Evolutionary conservation across 306 rosid species (phyloP), one percentile per base, ranked within the genome.

Genomic region (Aeschynomene evenia): DNA sequence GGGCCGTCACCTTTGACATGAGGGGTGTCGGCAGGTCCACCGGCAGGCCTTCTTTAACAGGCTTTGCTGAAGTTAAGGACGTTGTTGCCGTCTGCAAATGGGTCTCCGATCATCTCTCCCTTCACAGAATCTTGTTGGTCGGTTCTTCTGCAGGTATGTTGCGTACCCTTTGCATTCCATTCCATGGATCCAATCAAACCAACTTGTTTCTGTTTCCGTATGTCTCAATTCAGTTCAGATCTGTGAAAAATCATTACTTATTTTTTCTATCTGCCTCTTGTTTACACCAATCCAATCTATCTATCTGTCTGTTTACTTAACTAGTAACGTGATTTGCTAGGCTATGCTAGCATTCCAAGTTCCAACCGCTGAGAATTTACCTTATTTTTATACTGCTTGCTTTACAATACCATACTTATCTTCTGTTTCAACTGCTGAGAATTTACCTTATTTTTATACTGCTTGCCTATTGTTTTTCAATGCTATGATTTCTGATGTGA

Each of bases 111-210:
- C 28, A 66, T 72, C 78, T 81, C 22, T 78, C 86, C 11, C 66
- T 71, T 34, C 39, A 63, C 6, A 79, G 63, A 54, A 82, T 89
- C 36, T 45, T 95, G 43, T 66, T 95, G 82, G 78, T 95, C 28
- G 97, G 99, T 71, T 95, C 99, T 80, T 95, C 99, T 16, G 99
- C 99, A 80, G 97, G 97, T 95, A 83, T 22, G n/a, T n/a, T n/a
- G n/a, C n/a, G n/a, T n/a, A n/a, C n/a, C n/a, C n/a, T n/a, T n/a
- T n/a, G n/a, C n/a, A n/a, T n/a, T n/a, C n/a, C n/a, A n/a, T n/a
- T n/a, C n/a, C n/a, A n/a, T n/a, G n/a, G n/a, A n/a, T n/a, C n/a
- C n/a, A n/a, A n/a, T n/a, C n/a, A n/a, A n/a, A n/a, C n/a, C n/a
- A n/a, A n/a, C n/a, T n/a, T n/a, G n/a, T n/a, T n/a, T n/a, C n/a